Percentiles rank a stretch among this genome's conserved stretches.
Evolutionary conservation across 78 protist genomes (phyloP).

Genomic region (Dictyostelium brefeldianum): DNA sequence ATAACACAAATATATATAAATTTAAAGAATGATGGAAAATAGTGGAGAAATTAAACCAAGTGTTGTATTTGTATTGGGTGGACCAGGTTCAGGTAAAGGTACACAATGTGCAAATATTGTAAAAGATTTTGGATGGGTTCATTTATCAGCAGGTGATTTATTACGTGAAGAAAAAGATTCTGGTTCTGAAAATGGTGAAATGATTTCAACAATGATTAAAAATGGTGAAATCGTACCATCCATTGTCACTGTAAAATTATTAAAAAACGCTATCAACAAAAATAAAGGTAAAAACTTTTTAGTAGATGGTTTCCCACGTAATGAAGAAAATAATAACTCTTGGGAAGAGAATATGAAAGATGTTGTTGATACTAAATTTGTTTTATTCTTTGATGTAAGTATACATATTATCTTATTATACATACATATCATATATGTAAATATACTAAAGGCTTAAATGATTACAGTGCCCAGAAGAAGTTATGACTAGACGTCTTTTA

Average conservation of each 20-base stretch:
- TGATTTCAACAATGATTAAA: slow-evolving; percentile 83
- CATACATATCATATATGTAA: not conserved
- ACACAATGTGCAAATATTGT: slow-evolving; percentile 92
- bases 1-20: not conserved
- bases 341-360: slow-evolving; percentile 77
- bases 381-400: slow-evolving; percentile 82
- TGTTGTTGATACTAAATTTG: slow-evolving; percentile 73
- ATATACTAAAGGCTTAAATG: not conserved
- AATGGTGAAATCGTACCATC: slow-evolving; percentile 89
- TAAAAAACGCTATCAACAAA: slow-evolving; percentile 64
- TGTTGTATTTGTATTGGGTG: slow-evolving; percentile 79
- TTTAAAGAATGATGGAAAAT: slow-evolving; percentile 7
- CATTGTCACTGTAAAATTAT: slow-evolving; percentile 89
- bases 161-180: slow-evolving; percentile 89
- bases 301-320: slow-evolving; percentile 93
- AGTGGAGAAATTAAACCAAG: slow-evolving; percentile 34
- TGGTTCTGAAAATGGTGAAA: slow-evolving; percentile 84
- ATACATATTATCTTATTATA: not conserved
- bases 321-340: slow-evolving; percentile 77
- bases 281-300: slow-evolving; percentile 58
- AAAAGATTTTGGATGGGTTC: slow-evolving; percentile 83
- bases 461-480: slow-evolving; percentile 80
- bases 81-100: slow-evolving; percentile 90
- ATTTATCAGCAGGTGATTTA: slow-evolving; percentile 95
- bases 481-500: slow-evolving; percentile 75